Percentiles rank a stretch among this genome's conserved stretches.
phyloP scores from a whole-genome alignment of 2,329 filamentous ascomycete genomes.

The Periglandula ipomoeae region DNA sequence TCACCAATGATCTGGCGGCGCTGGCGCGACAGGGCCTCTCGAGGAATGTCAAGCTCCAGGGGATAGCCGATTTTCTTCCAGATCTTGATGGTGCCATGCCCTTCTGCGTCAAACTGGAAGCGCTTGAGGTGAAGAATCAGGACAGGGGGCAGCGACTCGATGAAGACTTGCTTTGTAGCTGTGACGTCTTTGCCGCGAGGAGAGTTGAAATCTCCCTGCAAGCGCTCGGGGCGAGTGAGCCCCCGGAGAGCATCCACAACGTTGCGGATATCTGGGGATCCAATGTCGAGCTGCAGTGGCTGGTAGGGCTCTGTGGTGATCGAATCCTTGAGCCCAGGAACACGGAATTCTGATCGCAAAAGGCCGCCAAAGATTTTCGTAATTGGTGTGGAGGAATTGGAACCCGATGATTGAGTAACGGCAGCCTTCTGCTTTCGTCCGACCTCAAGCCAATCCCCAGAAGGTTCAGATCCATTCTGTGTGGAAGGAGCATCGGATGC shows the following conservation, averaged over 20 bases:
- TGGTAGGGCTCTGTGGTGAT: constrained; percentile 92
- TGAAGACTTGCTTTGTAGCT: constrained; percentile 90
- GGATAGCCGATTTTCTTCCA: constrained; percentile 98
- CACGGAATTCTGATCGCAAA: constrained; percentile 78
- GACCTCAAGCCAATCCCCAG: constrained; percentile 76
- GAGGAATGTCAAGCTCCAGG: constrained; percentile 85
- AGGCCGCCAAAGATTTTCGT: constrained; percentile 93
- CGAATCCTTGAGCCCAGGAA: constrained; percentile 79
- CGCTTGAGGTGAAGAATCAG: constrained; percentile 93
- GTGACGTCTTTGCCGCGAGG: constrained; percentile 65
- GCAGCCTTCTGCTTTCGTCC: constrained; percentile 83
- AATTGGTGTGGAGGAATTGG: constrained; percentile 67
- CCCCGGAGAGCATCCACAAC: constrained; percentile 85
- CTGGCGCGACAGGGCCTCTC: constrained; percentile 74
- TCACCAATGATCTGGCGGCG: constrained; percentile 57
- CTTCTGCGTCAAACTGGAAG: constrained; percentile 87
- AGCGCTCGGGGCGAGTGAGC: constrained; percentile 71
- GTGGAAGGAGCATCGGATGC: constrained; percentile 21
- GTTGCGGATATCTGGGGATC: constrained; percentile 74
- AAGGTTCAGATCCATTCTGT: constrained; percentile 22
- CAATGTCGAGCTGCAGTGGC: constrained; percentile 89
- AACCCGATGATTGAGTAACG: constrained; percentile 77
- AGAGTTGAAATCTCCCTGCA: constrained; percentile 78
- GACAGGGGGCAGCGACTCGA: constrained; percentile 83
- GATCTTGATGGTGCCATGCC: constrained; percentile 81